Percentiles rank a stretch among this genome's conserved stretches.
These are phyloP conservation scores for Mycena rosella DNA, from an alignment of 768 basidiomycete species.

Conservation along the genomic window DNA sequence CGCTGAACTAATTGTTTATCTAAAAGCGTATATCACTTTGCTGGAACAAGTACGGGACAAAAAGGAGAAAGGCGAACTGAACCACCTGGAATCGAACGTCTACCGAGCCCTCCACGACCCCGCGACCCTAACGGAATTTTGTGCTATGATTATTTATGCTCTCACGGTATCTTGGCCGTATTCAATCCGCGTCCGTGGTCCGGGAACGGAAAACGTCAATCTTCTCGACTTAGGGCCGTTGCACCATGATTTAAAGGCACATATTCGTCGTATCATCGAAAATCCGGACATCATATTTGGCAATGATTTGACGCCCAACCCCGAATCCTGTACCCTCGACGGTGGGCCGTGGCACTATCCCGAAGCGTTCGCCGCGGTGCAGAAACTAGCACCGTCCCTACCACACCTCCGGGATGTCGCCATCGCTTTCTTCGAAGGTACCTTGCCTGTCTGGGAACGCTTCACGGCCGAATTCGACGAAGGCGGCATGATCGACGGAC, in stretches of 20 bases:
- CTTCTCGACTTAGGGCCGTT: slow-evolving; percentile 34
- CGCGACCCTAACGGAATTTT: slow-evolving; percentile 39
- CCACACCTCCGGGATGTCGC: slow-evolving; percentile 23
- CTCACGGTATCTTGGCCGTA: slow-evolving; percentile 38
- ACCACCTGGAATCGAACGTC: slow-evolving; percentile 29
- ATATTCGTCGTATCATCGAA: slow-evolving; percentile 30
- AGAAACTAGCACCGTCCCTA: slow-evolving; percentile 6
- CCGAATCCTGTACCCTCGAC: slow-evolving; percentile 13
- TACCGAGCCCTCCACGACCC: slow-evolving; percentile 36
- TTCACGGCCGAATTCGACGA: slow-evolving; percentile 34
- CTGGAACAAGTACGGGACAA: background rate
- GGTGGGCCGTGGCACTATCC: slow-evolving; percentile 26
- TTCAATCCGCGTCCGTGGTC: slow-evolving; percentile 30
- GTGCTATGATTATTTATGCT: slow-evolving; percentile 33
- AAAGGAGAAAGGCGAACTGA: background rate
- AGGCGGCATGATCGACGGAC: slow-evolving; percentile 33
- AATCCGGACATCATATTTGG: slow-evolving; percentile 33
- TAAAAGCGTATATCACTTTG: background rate
- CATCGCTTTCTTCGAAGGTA: slow-evolving; percentile 33
- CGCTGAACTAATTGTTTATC: background rate
- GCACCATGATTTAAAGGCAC: slow-evolving; percentile 28
- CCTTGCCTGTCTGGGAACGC: slow-evolving; percentile 26
- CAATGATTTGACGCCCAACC: no score
- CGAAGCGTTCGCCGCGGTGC: slow-evolving; percentile 6
- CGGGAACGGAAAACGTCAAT: slow-evolving; percentile 25